phyloP scores from a whole-genome alignment of 352 stramenopile genomes.

The Phytopythium helicoides region DNA sequence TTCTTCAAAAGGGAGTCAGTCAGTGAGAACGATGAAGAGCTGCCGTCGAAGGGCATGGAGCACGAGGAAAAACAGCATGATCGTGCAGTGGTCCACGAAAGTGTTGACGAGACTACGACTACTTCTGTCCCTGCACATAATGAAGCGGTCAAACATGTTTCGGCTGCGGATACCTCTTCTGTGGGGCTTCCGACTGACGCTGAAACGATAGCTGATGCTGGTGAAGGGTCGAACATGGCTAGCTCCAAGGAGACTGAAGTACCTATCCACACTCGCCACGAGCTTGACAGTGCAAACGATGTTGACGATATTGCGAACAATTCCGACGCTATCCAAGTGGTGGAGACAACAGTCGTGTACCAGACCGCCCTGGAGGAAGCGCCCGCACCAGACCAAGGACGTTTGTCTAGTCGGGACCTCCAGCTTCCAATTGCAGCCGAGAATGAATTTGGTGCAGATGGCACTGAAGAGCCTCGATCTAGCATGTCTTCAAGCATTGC shows the following conservation, averaged over 20 bases:
- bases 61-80: not conserved
- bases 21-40: not conserved
- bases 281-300: not conserved
- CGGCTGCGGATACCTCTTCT: not conserved
- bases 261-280: too few species aligned
- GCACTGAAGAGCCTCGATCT: not conserved
- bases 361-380: not conserved
- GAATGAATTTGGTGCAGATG: not conserved
- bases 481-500: not conserved
- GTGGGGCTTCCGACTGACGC: not conserved
- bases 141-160: not conserved
- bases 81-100: too few species aligned
- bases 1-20: slow-evolving; percentile 12
- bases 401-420: slow-evolving; percentile 1
- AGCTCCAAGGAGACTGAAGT: not conserved
- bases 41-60: not conserved
- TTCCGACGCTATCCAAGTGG: not conserved
- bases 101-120: not conserved
- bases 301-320: not conserved
- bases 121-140: not conserved
- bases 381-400: not conserved
- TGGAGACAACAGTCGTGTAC: slow-evolving; percentile 1
- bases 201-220: not conserved
- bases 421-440: not conserved
- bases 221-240: not conserved